Base-by-base conservation (phyloP, 2,329 filamentous ascomycete genomes). In the Falciphora oryzae region DNA sequence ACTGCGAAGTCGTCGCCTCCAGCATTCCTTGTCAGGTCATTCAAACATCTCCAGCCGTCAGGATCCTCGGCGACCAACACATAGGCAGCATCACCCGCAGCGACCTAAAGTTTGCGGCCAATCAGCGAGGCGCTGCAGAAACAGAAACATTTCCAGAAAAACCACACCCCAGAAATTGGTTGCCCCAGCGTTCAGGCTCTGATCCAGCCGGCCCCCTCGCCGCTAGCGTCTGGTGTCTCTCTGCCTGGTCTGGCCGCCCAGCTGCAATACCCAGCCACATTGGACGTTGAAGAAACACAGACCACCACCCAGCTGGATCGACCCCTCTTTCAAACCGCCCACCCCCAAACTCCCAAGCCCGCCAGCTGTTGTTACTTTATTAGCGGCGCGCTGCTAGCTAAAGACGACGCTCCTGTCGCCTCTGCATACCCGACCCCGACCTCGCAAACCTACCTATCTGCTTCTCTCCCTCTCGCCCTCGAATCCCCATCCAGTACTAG, bases 301-400 rank as follows among this genome's bases (percentile, higher is more conserved):
- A 31, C 27, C 58, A 60, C 28, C 28, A 31, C n/a, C 57, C 25
- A 58, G 57, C 27, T 27, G 14, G 27, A 35, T 16, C 58, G 31
- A 60, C 58, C 58, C 58, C 58, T 60, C 58, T 60, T 60, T 60
- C 58, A 60, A 53, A 60, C 58, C 31, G 58, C 58, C 58, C 58
- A 60, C 58, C 58, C n/a, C 31, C 16, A 35, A 35, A 14, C n/a
- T 28, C 16, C n/a, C 58, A 31, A 13, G 27, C 27, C 57, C 29
- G 57, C 27, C 57, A 31, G 28, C 58, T 44, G 28, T 35, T 60
- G 58, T n/a, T 35, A 35, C 58, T 60, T 35, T 60, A 32, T 58
- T 58, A 58, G 57, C 29, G 44, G 44, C 44, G 22, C 22, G 18
- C 44, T 53, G 44, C 44, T 25, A 53, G 44, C 44, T 53, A 53